phyloP scores from a whole-genome alignment of 345 rosid genomes.

The Chamaenerion angustifolium region DNA sequence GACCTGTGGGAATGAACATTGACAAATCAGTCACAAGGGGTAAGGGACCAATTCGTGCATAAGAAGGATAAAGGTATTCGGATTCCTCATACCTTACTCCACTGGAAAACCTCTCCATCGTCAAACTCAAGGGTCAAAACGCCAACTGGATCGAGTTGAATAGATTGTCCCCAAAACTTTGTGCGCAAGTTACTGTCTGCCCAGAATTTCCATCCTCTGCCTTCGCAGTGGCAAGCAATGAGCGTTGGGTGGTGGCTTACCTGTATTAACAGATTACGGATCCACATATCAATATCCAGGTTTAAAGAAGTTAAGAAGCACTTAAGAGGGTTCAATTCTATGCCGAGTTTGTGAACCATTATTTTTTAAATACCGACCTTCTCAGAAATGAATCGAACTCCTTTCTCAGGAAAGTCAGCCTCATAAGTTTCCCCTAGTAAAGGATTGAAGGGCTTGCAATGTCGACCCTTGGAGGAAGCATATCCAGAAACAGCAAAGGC shows the following conservation, averaged over 20 bases:
- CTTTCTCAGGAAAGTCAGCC: conserved; percentile 87
- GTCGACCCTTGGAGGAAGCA: conserved; percentile 89
- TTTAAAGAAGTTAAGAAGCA: no score
- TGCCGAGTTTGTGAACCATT: neutral
- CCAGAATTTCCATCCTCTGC: conserved; percentile 98
- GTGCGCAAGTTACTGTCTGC: conserved; percentile 84
- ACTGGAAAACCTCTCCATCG: conserved; percentile 88
- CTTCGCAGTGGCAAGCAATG: conserved; percentile 95
- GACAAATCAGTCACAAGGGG: neutral
- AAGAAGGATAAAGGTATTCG: no score
- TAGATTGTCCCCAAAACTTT: conserved; percentile 97
- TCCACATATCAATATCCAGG: no score
- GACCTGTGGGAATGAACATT: conserved; percentile 35
- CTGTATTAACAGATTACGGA: conserved; percentile 21
- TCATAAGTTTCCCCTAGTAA: conserved; percentile 94
- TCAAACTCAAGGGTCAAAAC: conserved; percentile 76
- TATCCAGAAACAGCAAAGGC: conserved; percentile 98
- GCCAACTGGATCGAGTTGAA: conserved; percentile 94
- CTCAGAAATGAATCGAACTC: conserved; percentile 90
- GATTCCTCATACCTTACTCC: conserved; percentile 66
- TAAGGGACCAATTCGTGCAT: neutral
- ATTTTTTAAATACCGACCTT: conserved; percentile 38
- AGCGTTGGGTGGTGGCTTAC: conserved; percentile 98
- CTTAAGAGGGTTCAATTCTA: no score
- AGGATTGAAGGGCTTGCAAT: conserved; percentile 96